Conservation (phyloP, 768 basidiomycete genomes). For the Tephrocybe sp. region DNA sequence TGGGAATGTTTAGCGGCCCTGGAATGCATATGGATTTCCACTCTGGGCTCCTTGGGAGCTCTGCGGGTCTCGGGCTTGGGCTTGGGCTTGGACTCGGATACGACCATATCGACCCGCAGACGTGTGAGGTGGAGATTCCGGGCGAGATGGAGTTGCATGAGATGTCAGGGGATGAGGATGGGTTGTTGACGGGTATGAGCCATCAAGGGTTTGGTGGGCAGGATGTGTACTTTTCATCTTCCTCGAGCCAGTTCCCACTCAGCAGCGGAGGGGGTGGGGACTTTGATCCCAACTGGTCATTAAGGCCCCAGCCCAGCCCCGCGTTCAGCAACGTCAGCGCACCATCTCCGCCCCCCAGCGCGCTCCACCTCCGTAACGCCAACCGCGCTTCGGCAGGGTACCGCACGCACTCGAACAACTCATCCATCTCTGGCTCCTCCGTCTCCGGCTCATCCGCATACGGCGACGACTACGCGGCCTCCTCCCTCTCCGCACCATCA, state of each 20-base stretch:
- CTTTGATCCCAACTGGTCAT: conserved; percentile 34
- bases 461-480: conserved; percentile 39
- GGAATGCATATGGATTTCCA: conserved; percentile 21
- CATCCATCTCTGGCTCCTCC: conserved; percentile 27
- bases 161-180: conserved; percentile 54
- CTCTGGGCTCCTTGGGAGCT: conserved; percentile 12
- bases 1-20: conserved; percentile 26
- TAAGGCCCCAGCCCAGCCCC: conserved; percentile 34
- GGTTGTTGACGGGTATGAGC: conserved; percentile 34
- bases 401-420: conserved; percentile 16
- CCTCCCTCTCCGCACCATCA: conserved; percentile 66
- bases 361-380: conserved; percentile 22
- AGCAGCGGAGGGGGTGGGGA: conserved; percentile 1
- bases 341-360: conserved; percentile 34
- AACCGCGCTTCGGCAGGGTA: conserved; percentile 14
- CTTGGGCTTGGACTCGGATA: conserved; percentile 12
- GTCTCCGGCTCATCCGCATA: conserved; percentile 12
- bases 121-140: conserved; percentile 60
- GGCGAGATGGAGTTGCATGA: conserved; percentile 50
- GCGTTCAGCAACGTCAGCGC: conserved; percentile 37
- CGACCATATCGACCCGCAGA: conserved; percentile 41
- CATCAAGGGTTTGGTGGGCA: conserved; percentile 17
- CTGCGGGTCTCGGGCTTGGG: too few relatives aligned
- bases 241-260: background rate
- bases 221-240: conserved; percentile 11